These are phyloP conservation scores for Scedosporium apiospermum DNA, from an alignment of 2,329 filamentous ascomycete genomes.

Conservation along the genomic window DNA sequence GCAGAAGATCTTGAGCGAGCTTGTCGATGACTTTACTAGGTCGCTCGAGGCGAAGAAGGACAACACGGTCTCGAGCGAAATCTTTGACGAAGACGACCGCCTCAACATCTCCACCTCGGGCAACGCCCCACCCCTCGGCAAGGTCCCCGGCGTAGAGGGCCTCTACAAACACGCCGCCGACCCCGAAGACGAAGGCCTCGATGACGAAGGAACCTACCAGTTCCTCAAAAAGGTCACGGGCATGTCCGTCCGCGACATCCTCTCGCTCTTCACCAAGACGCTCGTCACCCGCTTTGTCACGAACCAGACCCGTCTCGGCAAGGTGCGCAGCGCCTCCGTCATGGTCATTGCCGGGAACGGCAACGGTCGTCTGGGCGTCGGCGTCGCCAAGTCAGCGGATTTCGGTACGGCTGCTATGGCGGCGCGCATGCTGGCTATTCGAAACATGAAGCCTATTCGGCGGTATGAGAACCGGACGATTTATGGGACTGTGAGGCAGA, in stretches of 20 bases:
- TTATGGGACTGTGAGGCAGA: conserved; percentile 72
- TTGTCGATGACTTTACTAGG: conserved; percentile 8
- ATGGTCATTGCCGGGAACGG: conserved; percentile 80
- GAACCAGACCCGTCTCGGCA: conserved; percentile 95
- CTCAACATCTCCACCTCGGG: conserved; percentile 25
- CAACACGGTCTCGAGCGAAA: conserved; percentile 13
- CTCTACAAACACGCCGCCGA: conserved; percentile 38
- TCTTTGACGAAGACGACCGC: conserved; percentile 20
- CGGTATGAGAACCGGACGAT: conserved; percentile 90
- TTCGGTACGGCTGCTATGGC: conserved; percentile 56
- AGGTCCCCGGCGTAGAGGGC: conserved; percentile 43
- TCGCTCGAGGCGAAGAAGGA: neutral
- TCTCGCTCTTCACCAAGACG: conserved; percentile 55
- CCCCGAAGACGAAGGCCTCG: conserved; percentile 38
- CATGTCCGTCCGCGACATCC: conserved; percentile 41
- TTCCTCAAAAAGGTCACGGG: conserved; percentile 46
- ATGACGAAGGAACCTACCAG: conserved; percentile 40
- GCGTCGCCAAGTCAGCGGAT: conserved; percentile 82
- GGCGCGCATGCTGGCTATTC: conserved; percentile 71
- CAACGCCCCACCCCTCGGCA: conserved; percentile 39
- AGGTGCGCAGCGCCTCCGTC: conserved; percentile 68
- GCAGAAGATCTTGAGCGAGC: conserved; percentile 10
- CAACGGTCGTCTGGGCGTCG: conserved; percentile 77
- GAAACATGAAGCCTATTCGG: conserved; percentile 86
- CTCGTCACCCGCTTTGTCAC: conserved; percentile 66